These are phyloP conservation scores for Fusarium pininemorale DNA, from an alignment of 2,329 filamentous ascomycete species.

Conservation along the genomic window DNA sequence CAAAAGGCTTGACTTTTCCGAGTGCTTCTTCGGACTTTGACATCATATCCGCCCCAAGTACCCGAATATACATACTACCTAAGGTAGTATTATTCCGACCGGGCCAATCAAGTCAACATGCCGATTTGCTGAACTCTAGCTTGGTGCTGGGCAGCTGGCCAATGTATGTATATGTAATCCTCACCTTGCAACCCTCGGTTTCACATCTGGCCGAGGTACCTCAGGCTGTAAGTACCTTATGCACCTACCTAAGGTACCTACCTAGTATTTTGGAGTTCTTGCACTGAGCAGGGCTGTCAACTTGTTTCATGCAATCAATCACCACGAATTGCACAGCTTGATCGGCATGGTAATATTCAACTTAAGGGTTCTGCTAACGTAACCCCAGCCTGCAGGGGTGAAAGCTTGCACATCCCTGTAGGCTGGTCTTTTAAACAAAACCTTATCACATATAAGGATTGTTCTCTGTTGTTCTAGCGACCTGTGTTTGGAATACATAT, in stretches of 20 bases:
- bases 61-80: too few species aligned
- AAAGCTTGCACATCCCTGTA: background rate
- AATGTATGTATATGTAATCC: background rate
- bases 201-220: background rate
- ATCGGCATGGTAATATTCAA: background rate
- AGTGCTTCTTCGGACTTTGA: constrained; percentile 9
- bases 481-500: background rate
- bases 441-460: constrained; percentile 6
- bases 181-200: background rate
- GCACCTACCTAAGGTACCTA: too few species aligned
- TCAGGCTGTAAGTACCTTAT: background rate
- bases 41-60: background rate
- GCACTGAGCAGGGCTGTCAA: background rate
- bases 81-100: background rate
- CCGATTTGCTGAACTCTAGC: background rate
- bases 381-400: background rate
- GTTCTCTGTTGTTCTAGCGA: background rate
- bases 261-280: background rate
- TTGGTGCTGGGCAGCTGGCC: constrained; percentile 1
- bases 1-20: background rate
- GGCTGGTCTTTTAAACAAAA: background rate
- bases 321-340: background rate
- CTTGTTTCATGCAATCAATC: background rate
- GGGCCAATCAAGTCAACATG: background rate
- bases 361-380: background rate